Base-by-base conservation (phyloP, 2,329 filamentous ascomycete genomes). In the Daldinia sp. region DNA sequence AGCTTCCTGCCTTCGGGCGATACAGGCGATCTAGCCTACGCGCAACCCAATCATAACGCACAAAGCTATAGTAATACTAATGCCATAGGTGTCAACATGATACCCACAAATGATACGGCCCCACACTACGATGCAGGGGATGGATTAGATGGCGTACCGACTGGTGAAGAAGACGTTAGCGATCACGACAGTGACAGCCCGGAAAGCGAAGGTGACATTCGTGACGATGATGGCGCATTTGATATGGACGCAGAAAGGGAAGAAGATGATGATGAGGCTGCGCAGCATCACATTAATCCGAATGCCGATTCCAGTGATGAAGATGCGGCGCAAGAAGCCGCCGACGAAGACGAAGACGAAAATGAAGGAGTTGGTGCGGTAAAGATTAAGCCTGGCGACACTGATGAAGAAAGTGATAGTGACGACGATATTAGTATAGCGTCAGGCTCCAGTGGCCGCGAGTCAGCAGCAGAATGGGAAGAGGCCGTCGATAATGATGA, bases 311-410 rank as follows among this genome's bases (percentile, higher is more conserved):
- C 69, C 1, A 71, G 72, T 7, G 74, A 75, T 3, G 74, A 77
- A 0, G 76, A 75, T 19, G 72, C 66, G 4, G 71, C 61, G 17
- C 66, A 70, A 8, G 71, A 68, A 11, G 68, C 63, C 3, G 72
- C 73, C 4, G 76, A 76, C 4, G 75, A 73, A 3, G 72, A 79
- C 1, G 79, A 81, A 13, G 81, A 84, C 21, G 79, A 83, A 7
- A 81, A 81, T 2, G 85, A 87, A 70, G 83, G 81, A 2, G 84
- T 86, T 1, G 84, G 84, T 11, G 83, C 84, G 7, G 83, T 87
- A 17, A 86, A 87, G 68, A 80, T 85, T 59, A 81, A 80, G 58
- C 83, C 83, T 5, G 82, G 82, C 19, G 81, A 85, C 55, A 82
- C 79, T 0, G 79, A 81, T 30, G 78, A 81, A 19, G 79, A 81